These are phyloP conservation scores for Vaccinium vitisidaea DNA, from an alignment of 148 eudicot genomes.

Conservation along the genomic window DNA sequence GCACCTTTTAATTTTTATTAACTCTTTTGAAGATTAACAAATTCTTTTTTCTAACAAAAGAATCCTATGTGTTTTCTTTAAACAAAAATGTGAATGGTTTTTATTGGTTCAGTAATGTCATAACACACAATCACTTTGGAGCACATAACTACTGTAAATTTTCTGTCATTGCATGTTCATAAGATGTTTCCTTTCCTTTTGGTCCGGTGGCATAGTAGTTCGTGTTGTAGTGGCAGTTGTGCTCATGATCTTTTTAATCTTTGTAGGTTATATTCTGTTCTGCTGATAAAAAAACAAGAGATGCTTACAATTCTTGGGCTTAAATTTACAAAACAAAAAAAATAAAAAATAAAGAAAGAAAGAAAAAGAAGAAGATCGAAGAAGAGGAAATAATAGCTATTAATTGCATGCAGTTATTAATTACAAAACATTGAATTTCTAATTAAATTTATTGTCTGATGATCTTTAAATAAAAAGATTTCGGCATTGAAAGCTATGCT, in stretches of 20 bases:
- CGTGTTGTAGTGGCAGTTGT: too few species aligned
- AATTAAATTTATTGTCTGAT: neutral
- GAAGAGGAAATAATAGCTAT: neutral
- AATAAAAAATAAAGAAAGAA: neutral
- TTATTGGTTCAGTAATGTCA: too few species aligned
- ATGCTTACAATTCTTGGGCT: neutral
- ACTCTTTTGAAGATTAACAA: too few species aligned
- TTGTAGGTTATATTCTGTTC: too few species aligned
- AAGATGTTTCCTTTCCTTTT: too few species aligned
- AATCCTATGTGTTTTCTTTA: too few species aligned
- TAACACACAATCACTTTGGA: neutral
- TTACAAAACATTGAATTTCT: neutral
- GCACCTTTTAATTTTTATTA: too few species aligned
- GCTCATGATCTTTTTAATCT: too few species aligned
- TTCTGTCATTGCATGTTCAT: neutral
- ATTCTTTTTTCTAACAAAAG: too few species aligned
- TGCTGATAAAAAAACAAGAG: neutral
- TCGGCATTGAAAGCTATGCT: conserved; percentile 46
- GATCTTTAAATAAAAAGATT: conserved; percentile 32
- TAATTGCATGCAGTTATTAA: neutral
- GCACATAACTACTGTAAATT: neutral
- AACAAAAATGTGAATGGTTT: too few species aligned
- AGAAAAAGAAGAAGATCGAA: neutral
- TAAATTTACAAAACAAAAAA: neutral
- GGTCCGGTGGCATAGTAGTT: too few species aligned